Percentiles rank a stretch among this genome's conserved stretches.
phyloP scores from a whole-genome alignment of 2,329 filamentous ascomycete genomes.

The Pestalotiopsis sp. region DNA sequence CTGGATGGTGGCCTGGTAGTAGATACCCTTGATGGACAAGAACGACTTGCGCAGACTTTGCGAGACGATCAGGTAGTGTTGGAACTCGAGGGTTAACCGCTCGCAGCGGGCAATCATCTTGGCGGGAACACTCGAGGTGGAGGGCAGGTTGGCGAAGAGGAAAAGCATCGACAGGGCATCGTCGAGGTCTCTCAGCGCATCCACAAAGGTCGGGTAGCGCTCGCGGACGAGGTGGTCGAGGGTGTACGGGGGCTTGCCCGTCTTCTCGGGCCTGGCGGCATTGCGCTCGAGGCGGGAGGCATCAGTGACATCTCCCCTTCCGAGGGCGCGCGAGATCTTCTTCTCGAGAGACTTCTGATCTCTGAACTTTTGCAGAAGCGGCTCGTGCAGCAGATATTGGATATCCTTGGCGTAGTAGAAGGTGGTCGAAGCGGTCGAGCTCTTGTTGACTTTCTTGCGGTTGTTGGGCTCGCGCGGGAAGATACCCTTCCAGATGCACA shows the following conservation, averaged over 20 bases:
- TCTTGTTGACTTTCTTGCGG: conserved; percentile 95
- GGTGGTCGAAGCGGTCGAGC: conserved; percentile 85
- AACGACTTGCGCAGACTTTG: conserved; percentile 94
- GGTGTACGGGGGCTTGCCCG: conserved; percentile 84
- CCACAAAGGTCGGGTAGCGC: conserved; percentile 95
- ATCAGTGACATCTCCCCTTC: conserved; percentile 87
- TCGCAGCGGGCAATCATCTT: conserved; percentile 97
- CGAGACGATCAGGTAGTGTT: conserved; percentile 94
- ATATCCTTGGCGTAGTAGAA: conserved; percentile 95
- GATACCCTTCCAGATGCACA: conserved; percentile 99
- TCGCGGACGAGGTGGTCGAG: conserved; percentile 98
- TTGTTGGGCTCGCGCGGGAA: conserved; percentile 96
- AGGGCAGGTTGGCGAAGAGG: conserved; percentile 94
- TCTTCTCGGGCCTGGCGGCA: conserved; percentile 86
- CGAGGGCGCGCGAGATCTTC: conserved; percentile 93
- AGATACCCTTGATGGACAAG: conserved; percentile 98
- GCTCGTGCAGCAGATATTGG: conserved; percentile 96
- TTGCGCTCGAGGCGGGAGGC: conserved; percentile 85
- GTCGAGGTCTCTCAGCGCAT: conserved; percentile 91
- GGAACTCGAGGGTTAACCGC: conserved; percentile 90
- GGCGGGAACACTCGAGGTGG: conserved; percentile 83
- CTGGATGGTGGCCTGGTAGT: conserved; percentile 97
- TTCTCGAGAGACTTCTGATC: conserved; percentile 97
- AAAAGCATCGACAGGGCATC: conserved; percentile 97
- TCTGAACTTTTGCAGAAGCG: conserved; percentile 89